Evolutionary conservation across 2,329 filamentous ascomycete species (phyloP).

Genomic region (Aaosphaeria pasadenensis): DNA sequence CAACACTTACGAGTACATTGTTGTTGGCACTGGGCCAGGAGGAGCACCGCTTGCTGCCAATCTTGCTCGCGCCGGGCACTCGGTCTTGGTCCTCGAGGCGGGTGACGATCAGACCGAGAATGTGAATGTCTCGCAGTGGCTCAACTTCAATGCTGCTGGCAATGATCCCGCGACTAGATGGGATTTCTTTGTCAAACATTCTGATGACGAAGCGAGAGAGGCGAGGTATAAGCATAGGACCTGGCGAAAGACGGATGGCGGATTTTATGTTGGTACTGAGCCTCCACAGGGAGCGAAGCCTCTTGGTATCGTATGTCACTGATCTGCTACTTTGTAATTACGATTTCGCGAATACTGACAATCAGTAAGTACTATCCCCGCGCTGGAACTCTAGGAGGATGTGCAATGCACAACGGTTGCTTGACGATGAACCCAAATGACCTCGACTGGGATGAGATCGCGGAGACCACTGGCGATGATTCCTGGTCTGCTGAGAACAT

Average conservation of each 20-base stretch:
- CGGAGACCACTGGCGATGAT: conserved; percentile 55
- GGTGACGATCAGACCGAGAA: conserved; percentile 54
- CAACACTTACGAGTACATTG: conserved; percentile 56
- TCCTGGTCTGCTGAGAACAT: conserved; percentile 58
- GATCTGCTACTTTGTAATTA: not conserved
- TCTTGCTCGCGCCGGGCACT: conserved; percentile 55
- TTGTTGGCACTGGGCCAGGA: conserved; percentile 58
- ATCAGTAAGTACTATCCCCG: conserved; percentile 51
- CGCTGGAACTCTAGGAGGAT: conserved; percentile 55
- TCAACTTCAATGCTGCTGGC: conserved; percentile 52
- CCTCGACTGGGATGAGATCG: conserved; percentile 58
- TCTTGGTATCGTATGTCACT: conserved; percentile 46
- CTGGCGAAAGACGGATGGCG: conserved; percentile 51
- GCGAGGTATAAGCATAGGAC: conserved; percentile 56
- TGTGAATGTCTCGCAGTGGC: conserved; percentile 48
- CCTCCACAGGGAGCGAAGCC: conserved; percentile 50
- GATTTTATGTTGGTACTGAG: conserved; percentile 51
- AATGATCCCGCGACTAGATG: conserved; percentile 56
- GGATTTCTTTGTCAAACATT: conserved; percentile 63
- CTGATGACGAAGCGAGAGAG: conserved; percentile 51
- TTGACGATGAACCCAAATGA: conserved; percentile 53
- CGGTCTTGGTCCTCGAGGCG: conserved; percentile 57
- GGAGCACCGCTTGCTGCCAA: conserved; percentile 57
- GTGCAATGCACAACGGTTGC: conserved; percentile 58
- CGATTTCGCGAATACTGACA: not conserved